These are phyloP conservation scores for Hymenoscyphus repandus DNA, from an alignment of 2,329 filamentous ascomycete genomes.

Conservation along the genomic window DNA sequence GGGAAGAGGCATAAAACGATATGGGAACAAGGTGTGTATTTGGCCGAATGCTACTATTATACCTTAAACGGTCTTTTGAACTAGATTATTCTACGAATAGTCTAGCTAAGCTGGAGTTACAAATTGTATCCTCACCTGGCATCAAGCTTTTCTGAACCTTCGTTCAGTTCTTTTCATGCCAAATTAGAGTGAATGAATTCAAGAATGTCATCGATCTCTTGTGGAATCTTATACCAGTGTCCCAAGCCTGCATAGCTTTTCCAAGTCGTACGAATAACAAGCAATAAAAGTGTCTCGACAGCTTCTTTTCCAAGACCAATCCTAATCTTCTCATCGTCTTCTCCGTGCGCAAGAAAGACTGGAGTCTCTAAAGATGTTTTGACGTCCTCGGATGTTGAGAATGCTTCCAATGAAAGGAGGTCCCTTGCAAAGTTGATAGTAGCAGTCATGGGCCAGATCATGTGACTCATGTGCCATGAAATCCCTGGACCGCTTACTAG, in stretches of 20 bases:
- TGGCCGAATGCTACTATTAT: no score
- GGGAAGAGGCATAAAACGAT: no score
- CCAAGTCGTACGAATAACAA: constrained; percentile 36
- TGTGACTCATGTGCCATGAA: no score
- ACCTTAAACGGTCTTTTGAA: no score
- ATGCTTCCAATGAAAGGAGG: background rate
- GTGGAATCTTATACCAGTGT: constrained; percentile 45
- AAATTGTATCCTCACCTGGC: no score
- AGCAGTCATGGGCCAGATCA: background rate
- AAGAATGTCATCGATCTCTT: constrained; percentile 43
- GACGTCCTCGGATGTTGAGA: background rate
- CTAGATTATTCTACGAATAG: no score
- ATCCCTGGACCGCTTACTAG: no score
- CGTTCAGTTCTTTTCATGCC: constrained; percentile 5
- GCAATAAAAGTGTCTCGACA: background rate
- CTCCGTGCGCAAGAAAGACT: constrained; percentile 2
- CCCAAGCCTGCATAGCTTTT: constrained; percentile 37
- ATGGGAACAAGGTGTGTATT: no score
- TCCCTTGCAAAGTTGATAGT: background rate
- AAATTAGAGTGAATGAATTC: constrained; percentile 24
- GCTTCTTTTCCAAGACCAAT: background rate
- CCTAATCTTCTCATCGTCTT: background rate
- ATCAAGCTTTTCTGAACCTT: background rate
- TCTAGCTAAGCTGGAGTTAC: no score
- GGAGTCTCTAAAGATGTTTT: background rate